Evolutionary conservation across 2,329 filamentous ascomycete genomes (phyloP).

Genomic region (Tolypocladium tundrense): DNA sequence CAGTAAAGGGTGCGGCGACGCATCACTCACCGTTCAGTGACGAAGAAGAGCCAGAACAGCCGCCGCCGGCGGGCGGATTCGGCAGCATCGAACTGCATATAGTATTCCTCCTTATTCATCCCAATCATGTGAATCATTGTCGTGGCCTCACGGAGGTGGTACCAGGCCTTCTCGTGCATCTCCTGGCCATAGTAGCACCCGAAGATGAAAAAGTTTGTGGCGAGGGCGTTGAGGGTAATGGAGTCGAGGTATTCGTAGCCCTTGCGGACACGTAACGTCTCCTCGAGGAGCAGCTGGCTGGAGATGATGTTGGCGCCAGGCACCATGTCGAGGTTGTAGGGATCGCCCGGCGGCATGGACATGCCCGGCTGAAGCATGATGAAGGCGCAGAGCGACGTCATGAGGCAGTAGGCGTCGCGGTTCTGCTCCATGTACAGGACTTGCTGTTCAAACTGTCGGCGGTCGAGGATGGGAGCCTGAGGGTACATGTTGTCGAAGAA

Average conservation of each 20-base stretch:
- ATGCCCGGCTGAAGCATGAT: constrained; percentile 62
- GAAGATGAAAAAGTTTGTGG: constrained; percentile 73
- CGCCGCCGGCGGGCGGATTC: constrained; percentile 55
- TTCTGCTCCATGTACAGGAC: constrained; percentile 51
- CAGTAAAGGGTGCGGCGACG: neutral
- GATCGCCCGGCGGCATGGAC: constrained; percentile 46
- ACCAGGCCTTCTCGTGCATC: constrained; percentile 69
- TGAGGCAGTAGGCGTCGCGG: constrained; percentile 52
- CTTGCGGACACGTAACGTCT: constrained; percentile 54
- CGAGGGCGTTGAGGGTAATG: constrained; percentile 46
- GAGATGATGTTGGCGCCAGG: constrained; percentile 52
- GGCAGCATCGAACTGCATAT: constrained; percentile 44
- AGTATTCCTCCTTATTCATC: constrained; percentile 54
- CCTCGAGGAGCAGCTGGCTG: constrained; percentile 56
- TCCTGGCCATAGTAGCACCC: constrained; percentile 62
- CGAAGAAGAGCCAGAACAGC: constrained; percentile 63
- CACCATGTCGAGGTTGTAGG: constrained; percentile 44
- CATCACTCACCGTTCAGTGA: constrained; percentile 52
- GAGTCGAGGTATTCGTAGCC: constrained; percentile 49
- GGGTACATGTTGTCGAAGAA: constrained; percentile 60
- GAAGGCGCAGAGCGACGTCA: constrained; percentile 56
- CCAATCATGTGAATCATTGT: constrained; percentile 54
- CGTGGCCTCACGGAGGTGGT: constrained; percentile 64
- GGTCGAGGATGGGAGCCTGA: constrained; percentile 52
- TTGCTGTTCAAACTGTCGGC: constrained; percentile 46